A percentile compares a stretch with the other conserved stretches of the same genome.
Conservation (phyloP, 257 asterid species). For the Cruciata laevipes region DNA sequence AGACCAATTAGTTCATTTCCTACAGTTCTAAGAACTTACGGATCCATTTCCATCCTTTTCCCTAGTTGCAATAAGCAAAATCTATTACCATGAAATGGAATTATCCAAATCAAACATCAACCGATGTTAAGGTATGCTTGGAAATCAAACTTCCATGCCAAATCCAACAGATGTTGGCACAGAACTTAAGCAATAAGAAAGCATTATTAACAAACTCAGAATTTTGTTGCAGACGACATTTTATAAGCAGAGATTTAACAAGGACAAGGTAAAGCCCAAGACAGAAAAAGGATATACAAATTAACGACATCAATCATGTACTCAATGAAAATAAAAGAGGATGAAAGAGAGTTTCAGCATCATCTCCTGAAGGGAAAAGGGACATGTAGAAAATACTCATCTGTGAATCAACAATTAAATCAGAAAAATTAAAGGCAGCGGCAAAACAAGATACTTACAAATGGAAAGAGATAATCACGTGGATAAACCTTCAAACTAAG, state of each 20-base stretch:
- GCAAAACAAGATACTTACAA: conserved; percentile 52
- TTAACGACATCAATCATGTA: not conserved
- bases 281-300: not conserved
- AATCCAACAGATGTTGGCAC: not conserved
- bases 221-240: not conserved
- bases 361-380: not conserved
- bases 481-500: conserved; percentile 84
- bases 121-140: no score
- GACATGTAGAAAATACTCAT: not conserved
- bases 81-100: not conserved
- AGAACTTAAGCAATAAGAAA: not conserved
- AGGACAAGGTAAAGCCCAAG: not conserved
- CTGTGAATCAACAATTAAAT: not conserved
- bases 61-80: not conserved
- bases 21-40: no score
- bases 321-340: not conserved
- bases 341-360: not conserved
- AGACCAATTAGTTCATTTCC: not conserved
- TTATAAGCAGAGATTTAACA: not conserved
- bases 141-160: not conserved
- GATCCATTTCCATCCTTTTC: not conserved
- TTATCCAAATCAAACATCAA: not conserved
- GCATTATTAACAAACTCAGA: no score
- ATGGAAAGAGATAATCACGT: conserved; percentile 83
- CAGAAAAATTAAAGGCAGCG: not conserved